phyloP scores from a whole-genome alignment of 176 grass and related monocot species.

The Rhynchospora breviuscula region DNA sequence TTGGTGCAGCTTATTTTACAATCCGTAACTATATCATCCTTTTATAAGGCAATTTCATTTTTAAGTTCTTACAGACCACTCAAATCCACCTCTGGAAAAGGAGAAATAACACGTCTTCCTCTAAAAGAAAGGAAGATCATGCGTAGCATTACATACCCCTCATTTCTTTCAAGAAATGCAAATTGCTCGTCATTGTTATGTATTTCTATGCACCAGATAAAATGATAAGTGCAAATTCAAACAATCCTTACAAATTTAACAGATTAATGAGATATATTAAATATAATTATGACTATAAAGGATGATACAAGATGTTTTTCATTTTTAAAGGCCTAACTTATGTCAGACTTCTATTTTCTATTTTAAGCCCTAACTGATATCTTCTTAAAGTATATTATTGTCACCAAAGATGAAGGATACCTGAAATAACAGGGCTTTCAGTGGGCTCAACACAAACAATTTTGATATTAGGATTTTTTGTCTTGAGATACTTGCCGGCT shows the following conservation, averaged over 20 bases:
- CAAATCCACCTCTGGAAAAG: not conserved
- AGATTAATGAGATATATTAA: not conserved
- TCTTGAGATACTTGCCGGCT: constrained; percentile 69
- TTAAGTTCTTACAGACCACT: not conserved
- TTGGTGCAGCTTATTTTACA: not conserved
- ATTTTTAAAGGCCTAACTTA: not conserved
- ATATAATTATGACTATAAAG: not conserved
- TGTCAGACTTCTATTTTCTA: not conserved
- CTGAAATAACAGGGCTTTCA: constrained; percentile 83
- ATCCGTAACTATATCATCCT: not conserved
- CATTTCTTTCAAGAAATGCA: not conserved
- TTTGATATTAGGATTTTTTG: constrained; percentile 58
- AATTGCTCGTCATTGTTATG: not conserved
- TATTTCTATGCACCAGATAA: not conserved
- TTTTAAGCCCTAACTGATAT: not conserved
- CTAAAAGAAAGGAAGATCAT: not conserved
- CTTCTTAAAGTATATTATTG: not conserved
- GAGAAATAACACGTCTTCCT: not conserved
- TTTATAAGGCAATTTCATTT: not conserved
- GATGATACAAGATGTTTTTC: not conserved
- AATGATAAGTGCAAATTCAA: not conserved
- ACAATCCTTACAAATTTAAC: not conserved
- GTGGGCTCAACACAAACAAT: constrained; percentile 72
- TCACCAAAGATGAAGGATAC: constrained; percentile 10
- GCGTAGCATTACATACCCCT: not conserved